Evolutionary conservation across 2,329 filamentous ascomycete genomes (phyloP).

Genomic region (Fusarium dlaminii): DNA sequence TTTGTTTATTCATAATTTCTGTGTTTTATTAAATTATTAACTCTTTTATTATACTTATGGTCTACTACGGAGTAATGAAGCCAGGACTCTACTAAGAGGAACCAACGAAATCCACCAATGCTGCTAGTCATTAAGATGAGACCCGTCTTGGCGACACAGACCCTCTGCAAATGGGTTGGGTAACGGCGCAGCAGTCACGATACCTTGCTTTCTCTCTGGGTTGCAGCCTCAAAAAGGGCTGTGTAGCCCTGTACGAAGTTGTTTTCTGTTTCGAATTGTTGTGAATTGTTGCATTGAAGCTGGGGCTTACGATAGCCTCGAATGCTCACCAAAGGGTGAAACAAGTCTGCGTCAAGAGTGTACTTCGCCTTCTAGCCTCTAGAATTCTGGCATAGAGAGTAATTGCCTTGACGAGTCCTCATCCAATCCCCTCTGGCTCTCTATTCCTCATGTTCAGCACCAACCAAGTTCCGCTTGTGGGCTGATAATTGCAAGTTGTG

Average conservation of each 20-base stretch:
- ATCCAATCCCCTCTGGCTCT: background rate
- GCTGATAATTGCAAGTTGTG: slow-evolving; percentile 25
- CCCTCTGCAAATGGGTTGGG: slow-evolving; percentile 34
- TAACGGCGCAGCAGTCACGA: slow-evolving; percentile 28
- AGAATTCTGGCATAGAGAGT: background rate
- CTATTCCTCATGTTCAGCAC: background rate
- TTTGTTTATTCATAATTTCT: slow-evolving; percentile 7
- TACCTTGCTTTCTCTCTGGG: slow-evolving; percentile 16
- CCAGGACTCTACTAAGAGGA: slow-evolving; percentile 13
- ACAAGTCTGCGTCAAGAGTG: slow-evolving; percentile 3
- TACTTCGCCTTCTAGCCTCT: background rate
- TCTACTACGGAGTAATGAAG: background rate
- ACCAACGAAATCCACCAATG: slow-evolving; percentile 28
- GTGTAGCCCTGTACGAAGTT: slow-evolving; percentile 28
- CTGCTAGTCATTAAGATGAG: slow-evolving; percentile 43
- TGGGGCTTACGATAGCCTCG: slow-evolving; percentile 1
- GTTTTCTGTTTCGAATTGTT: slow-evolving; percentile 25
- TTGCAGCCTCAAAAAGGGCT: slow-evolving; percentile 10
- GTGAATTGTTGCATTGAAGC: slow-evolving; percentile 20
- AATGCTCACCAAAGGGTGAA: slow-evolving; percentile 2
- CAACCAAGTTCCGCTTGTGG: slow-evolving; percentile 23
- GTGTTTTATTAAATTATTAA: background rate
- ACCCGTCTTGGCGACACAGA: slow-evolving; percentile 35
- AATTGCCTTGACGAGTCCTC: background rate
- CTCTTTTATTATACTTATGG: background rate